These are phyloP conservation scores for Arachis stenosperma DNA, from an alignment of 306 rosid species.

Conservation along the genomic window DNA sequence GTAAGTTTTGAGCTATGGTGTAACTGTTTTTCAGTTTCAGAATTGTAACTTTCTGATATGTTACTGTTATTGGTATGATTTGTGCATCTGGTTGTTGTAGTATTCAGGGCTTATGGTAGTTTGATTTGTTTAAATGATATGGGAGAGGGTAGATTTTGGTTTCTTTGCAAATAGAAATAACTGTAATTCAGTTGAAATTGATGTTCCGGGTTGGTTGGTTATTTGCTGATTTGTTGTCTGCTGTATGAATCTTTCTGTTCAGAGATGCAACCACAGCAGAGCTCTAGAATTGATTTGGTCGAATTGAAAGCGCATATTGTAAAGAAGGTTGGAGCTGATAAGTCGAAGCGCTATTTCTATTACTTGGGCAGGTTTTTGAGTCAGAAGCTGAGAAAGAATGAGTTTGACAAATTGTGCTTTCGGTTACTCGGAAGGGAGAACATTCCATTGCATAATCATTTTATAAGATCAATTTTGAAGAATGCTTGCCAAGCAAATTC, in stretches of 20 bases:
- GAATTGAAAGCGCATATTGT: slow-evolving; percentile 79
- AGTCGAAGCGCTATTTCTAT: slow-evolving; percentile 73
- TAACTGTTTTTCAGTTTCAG: slow-evolving; percentile 43
- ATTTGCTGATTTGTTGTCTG: slow-evolving; percentile 54
- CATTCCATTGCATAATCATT: slow-evolving; percentile 80
- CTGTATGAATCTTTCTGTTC: slow-evolving; percentile 75
- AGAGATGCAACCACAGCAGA: slow-evolving; percentile 95
- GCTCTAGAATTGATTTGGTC: slow-evolving; percentile 89
- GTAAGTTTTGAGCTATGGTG: slow-evolving; percentile 48
- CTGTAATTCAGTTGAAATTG: slow-evolving; percentile 50
- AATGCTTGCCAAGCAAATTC: slow-evolving; percentile 89
- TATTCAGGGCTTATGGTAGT: slow-evolving; percentile 39
- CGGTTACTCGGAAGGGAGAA: slow-evolving; percentile 87
- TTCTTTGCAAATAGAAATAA: slow-evolving; percentile 55
- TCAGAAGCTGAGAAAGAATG: slow-evolving; percentile 85
- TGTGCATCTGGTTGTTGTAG: slow-evolving; percentile 38
- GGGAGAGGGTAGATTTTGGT: slow-evolving; percentile 59
- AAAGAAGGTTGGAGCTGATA: slow-evolving; percentile 83
- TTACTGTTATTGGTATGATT: slow-evolving; percentile 42
- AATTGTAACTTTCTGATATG: slow-evolving; percentile 34
- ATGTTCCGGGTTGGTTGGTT: slow-evolving; percentile 52
- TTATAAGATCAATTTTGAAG: slow-evolving; percentile 81
- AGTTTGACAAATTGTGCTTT: slow-evolving; percentile 72
- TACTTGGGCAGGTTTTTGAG: slow-evolving; percentile 77
- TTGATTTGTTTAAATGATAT: slow-evolving; percentile 47